Percentiles rank a stretch among this genome's conserved stretches.
phyloP scores from a whole-genome alignment of 345 rosid genomes.

The Citrus sp. region DNA sequence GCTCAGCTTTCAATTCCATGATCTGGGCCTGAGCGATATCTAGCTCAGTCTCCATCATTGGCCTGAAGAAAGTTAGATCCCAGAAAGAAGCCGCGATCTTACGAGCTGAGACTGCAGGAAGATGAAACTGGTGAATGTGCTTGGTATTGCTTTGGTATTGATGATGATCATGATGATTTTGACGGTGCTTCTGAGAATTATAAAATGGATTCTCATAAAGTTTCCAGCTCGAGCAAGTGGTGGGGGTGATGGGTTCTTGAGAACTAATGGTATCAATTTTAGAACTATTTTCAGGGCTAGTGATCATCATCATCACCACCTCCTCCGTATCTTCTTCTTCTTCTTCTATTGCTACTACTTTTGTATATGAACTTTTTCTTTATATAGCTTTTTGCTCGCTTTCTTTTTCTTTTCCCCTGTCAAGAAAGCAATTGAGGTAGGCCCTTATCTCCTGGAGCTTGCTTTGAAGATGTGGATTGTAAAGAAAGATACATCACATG shows the following conservation, averaged over 20 bases:
- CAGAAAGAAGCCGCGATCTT: slow-evolving; percentile 52
- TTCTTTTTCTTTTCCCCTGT: slow-evolving; percentile 23
- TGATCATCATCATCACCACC: slow-evolving; percentile 48
- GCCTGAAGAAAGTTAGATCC: slow-evolving; percentile 61
- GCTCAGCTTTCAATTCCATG: slow-evolving; percentile 68
- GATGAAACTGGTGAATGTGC: slow-evolving; percentile 21
- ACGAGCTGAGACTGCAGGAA: slow-evolving; percentile 29
- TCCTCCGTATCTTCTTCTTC: slow-evolving; percentile 35
- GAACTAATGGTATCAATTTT: slow-evolving; percentile 15
- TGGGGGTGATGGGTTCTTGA: slow-evolving; percentile 34
- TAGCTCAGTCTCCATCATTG: slow-evolving; percentile 51
- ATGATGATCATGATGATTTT: slow-evolving; percentile 20
- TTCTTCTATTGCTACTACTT: slow-evolving; percentile 4
- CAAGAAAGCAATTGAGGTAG: slow-evolving; percentile 36
- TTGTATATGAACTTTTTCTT: slow-evolving; percentile 15
- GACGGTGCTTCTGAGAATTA: slow-evolving; percentile 17
- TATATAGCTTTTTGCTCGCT: slow-evolving; percentile 6
- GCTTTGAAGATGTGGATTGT: slow-evolving; percentile 38
- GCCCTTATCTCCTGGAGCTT: slow-evolving; percentile 28
- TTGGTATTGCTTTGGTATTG: slow-evolving; percentile 23
- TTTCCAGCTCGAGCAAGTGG: slow-evolving; percentile 64
- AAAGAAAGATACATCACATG: slow-evolving; percentile 52
- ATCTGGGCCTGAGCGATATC: slow-evolving; percentile 47
- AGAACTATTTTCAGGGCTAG: slow-evolving; percentile 31
- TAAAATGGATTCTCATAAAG: slow-evolving; percentile 73